These are phyloP conservation scores for Mycena latifolia DNA, from an alignment of 768 basidiomycete species.

Conservation along the genomic window DNA sequence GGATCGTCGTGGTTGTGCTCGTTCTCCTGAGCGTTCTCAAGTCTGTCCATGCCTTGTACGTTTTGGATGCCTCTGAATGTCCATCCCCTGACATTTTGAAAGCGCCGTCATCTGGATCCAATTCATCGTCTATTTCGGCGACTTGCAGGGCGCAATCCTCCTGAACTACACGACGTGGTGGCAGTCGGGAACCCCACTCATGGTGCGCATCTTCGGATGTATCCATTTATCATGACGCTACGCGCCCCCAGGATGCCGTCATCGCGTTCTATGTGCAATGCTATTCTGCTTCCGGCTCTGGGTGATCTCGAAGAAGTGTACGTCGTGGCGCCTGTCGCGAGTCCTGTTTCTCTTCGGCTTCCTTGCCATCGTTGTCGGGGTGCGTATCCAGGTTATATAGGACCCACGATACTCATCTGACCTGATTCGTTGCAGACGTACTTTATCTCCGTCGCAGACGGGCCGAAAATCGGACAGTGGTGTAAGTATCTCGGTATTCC, in stretches of 20 bases:
- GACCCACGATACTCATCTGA: too few species aligned
- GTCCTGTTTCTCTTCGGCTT: conserved; percentile 44
- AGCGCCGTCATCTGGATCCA: conserved; percentile 4
- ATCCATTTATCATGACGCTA: neutral
- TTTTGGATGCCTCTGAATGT: neutral
- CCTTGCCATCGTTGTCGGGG: conserved; percentile 42
- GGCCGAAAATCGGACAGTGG: neutral
- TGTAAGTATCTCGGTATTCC: neutral
- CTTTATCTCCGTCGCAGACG: neutral
- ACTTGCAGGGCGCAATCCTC: neutral
- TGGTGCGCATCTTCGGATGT: conserved; percentile 35
- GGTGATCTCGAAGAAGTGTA: conserved; percentile 41
- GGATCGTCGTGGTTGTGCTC: neutral
- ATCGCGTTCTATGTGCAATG: conserved; percentile 48
- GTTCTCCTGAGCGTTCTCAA: neutral
- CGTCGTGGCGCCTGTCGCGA: conserved; percentile 38
- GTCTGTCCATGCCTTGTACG: neutral
- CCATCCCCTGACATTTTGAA: neutral
- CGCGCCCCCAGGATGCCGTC: conserved; percentile 47
- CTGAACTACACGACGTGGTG: conserved; percentile 1
- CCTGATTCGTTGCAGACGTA: neutral
- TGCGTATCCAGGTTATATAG: conserved; percentile 12
- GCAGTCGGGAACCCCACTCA: conserved; percentile 33
- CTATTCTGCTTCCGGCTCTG: conserved; percentile 48
- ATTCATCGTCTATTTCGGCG: neutral